Conservation (phyloP, 83 land plant species). For the Picea mariana region DNA sequence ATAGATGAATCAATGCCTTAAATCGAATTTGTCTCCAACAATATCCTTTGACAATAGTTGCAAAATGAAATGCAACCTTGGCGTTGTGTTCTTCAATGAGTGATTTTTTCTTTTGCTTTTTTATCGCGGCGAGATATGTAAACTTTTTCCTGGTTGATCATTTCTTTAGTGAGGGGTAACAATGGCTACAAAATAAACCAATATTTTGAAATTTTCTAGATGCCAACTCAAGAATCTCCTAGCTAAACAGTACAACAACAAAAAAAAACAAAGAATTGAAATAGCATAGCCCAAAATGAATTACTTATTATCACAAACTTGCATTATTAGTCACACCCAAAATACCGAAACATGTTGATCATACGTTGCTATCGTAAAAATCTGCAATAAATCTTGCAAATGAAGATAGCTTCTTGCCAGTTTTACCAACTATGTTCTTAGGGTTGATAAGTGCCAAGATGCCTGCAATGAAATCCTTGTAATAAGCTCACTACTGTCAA, state of each 20-base stretch:
- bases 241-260: background rate
- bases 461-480: constrained; percentile 23
- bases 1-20: too few species aligned
- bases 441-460: constrained; percentile 57
- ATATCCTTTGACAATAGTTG: too few species aligned
- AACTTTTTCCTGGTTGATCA: too few species aligned
- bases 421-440: constrained; percentile 79
- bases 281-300: background rate
- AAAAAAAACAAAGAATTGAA: background rate
- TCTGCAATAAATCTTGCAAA: constrained; percentile 60
- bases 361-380: constrained; percentile 68
- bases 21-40: too few species aligned
- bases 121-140: too few species aligned
- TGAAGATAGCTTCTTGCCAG: constrained; percentile 64
- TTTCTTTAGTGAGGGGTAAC: too few species aligned
- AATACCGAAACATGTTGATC: background rate
- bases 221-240: background rate
- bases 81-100: too few species aligned
- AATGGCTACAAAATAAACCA: too few species aligned
- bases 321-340: background rate
- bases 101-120: too few species aligned
- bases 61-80: too few species aligned
- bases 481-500: too few species aligned
- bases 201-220: background rate
- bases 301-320: background rate